A percentile compares a stretch with the other conserved stretches of the same genome.
phyloP scores from a whole-genome alignment of 805 yeast species.

The Helenozyma baotianmanensis region DNA sequence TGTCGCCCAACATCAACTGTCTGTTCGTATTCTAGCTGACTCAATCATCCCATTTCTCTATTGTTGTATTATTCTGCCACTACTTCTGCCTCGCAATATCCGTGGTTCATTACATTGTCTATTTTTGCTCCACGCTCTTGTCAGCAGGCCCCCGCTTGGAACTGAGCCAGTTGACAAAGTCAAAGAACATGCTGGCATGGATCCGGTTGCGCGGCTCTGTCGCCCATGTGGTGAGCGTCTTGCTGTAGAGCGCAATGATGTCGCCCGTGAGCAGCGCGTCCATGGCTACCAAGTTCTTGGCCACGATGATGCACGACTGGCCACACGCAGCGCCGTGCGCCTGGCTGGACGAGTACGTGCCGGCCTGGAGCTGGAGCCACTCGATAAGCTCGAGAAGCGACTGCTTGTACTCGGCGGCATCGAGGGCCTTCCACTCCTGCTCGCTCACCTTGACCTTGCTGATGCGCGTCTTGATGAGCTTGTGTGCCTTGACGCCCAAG shows the following conservation, averaged over 20 bases:
- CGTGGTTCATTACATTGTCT: too few species aligned
- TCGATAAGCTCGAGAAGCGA: slow-evolving; percentile 27
- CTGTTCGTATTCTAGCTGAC: too few species aligned
- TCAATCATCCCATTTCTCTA: too few species aligned
- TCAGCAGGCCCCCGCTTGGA: slow-evolving; percentile 7
- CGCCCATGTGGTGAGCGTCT: slow-evolving; percentile 60
- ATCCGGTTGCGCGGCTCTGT: slow-evolving; percentile 40
- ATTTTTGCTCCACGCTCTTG: not conserved
- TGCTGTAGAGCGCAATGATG: slow-evolving; percentile 54
- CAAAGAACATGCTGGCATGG: slow-evolving; percentile 60
- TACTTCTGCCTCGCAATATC: too few species aligned
- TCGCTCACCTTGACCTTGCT: slow-evolving; percentile 42
- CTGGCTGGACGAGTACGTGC: slow-evolving; percentile 41
- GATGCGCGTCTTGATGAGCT: slow-evolving; percentile 57
- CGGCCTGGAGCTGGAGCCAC: slow-evolving; percentile 41
- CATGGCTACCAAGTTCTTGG: slow-evolving; percentile 47
- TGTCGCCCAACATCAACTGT: too few species aligned
- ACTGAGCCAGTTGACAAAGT: slow-evolving; percentile 72
- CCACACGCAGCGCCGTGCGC: slow-evolving; percentile 54
- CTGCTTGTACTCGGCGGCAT: slow-evolving; percentile 14
- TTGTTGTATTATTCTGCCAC: too few species aligned
- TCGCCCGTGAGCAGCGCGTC: slow-evolving; percentile 34
- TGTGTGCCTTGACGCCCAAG: slow-evolving; percentile 72
- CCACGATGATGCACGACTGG: slow-evolving; percentile 60
- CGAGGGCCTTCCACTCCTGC: slow-evolving; percentile 16